These are phyloP conservation scores for Berkeleyomyces rouxiae DNA, from an alignment of 2,329 filamentous ascomycete genomes.

Conservation along the genomic window DNA sequence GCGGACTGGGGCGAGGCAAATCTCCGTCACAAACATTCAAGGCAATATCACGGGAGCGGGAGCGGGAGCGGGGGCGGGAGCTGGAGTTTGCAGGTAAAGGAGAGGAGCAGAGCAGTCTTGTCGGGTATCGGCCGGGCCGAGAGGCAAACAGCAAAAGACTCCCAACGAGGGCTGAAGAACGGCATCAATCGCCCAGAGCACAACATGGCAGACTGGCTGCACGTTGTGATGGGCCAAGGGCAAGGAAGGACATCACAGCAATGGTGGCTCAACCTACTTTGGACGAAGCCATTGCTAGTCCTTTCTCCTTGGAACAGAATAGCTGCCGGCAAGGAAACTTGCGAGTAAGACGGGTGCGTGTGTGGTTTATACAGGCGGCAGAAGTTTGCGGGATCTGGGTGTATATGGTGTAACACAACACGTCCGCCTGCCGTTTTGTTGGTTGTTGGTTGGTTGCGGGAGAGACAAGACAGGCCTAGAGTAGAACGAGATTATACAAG, in stretches of 20 bases:
- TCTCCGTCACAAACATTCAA: neutral
- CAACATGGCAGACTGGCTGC: neutral
- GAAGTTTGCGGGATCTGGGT: neutral
- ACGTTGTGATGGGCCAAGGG: slow-evolving; percentile 11
- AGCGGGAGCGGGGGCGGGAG: neutral
- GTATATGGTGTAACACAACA: neutral
- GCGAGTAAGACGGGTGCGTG: slow-evolving; percentile 8
- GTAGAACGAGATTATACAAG: neutral
- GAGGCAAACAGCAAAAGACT: neutral
- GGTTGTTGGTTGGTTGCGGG: neutral
- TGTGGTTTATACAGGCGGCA: neutral
- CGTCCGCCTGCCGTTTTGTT: neutral
- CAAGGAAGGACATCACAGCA: slow-evolving; percentile 14
- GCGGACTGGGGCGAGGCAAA: neutral
- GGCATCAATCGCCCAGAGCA: slow-evolving; percentile 1
- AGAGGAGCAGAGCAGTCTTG: too few species aligned
- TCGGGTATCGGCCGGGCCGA: too few species aligned
- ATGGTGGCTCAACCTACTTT: slow-evolving; percentile 14
- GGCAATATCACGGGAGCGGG: neutral
- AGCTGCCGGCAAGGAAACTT: slow-evolving; percentile 13
- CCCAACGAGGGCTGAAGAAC: neutral
- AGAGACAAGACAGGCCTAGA: neutral
- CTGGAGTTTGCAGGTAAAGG: too few species aligned
- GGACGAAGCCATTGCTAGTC: slow-evolving; percentile 15
- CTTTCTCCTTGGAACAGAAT: slow-evolving; percentile 14